Evolutionary conservation across 257 asterid genomes (phyloP).

Genomic region (Petunia secreta): DNA sequence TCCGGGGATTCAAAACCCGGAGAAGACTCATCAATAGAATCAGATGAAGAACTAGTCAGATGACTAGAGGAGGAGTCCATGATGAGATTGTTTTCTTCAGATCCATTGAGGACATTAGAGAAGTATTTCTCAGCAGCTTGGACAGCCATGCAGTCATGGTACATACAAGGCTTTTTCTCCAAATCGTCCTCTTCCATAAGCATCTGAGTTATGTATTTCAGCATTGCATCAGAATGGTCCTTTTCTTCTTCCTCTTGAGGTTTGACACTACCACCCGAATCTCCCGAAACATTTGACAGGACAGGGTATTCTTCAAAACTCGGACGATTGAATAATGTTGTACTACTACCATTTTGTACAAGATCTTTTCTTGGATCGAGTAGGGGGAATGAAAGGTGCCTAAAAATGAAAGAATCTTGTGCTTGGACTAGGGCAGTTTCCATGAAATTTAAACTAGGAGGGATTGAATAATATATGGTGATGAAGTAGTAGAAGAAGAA

Average conservation of each 20-base stretch:
- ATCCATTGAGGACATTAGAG: conserved; percentile 39
- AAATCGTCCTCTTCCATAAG: conserved; percentile 47
- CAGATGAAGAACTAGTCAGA: conserved; percentile 26
- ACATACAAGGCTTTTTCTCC: conserved; percentile 43
- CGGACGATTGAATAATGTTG: neutral
- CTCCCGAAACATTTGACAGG: neutral
- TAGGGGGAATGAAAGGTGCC: conserved; percentile 13
- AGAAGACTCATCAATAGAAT: conserved; percentile 17
- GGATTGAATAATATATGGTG: too few relatives aligned
- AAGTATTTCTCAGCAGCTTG: conserved; percentile 45
- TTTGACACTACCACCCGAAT: too few relatives aligned
- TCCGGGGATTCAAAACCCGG: conserved; percentile 27
- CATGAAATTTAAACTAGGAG: conserved; percentile 1
- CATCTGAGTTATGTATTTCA: conserved; percentile 42
- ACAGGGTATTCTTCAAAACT: conserved; percentile 18
- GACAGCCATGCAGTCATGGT: conserved; percentile 39
- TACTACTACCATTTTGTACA: neutral
- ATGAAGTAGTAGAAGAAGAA: conserved; percentile 4
- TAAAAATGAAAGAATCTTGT: conserved; percentile 17
- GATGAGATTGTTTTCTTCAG: conserved; percentile 13
- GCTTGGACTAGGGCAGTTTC: conserved; percentile 18
- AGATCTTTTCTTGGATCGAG: neutral
- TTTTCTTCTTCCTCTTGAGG: conserved; percentile 23
- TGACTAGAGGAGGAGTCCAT: conserved; percentile 20
- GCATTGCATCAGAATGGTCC: conserved; percentile 38